These are phyloP conservation scores for Yamadazyma laniorum DNA, from an alignment of 805 yeast genomes.

Conservation along the genomic window DNA sequence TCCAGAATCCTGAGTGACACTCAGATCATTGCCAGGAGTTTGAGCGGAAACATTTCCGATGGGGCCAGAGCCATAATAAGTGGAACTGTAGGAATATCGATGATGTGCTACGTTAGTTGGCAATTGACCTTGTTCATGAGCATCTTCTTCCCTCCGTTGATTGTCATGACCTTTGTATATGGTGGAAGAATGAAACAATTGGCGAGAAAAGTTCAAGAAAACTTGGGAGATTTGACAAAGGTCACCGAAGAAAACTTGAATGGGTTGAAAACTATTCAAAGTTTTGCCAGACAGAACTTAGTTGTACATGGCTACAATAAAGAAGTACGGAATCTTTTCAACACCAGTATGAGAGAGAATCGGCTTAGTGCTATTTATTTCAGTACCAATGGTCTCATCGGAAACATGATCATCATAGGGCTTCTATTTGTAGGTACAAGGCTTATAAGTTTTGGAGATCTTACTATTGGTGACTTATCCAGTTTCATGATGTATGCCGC, in stretches of 20 bases:
- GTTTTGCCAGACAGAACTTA: conserved; percentile 79
- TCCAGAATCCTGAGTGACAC: conserved; percentile 88
- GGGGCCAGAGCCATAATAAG: conserved; percentile 83
- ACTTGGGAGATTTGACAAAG: conserved; percentile 81
- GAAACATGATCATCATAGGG: conserved; percentile 77
- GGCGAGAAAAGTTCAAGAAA: conserved; percentile 75
- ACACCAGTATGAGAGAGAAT: conserved; percentile 79
- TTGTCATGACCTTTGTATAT: conserved; percentile 74
- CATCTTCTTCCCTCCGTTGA: conserved; percentile 77
- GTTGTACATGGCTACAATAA: conserved; percentile 75
- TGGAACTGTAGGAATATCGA: conserved; percentile 81
- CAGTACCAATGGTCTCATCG: conserved; percentile 79
- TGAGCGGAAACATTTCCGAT: conserved; percentile 87
- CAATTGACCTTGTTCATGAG: conserved; percentile 81
- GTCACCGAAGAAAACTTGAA: conserved; percentile 89
- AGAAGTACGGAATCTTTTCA: conserved; percentile 63
- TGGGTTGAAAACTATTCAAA: conserved; percentile 83
- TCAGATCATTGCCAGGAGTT: conserved; percentile 78
- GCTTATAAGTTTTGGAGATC: conserved; percentile 72
- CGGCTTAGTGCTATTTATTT: conserved; percentile 70
- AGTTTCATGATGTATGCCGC: conserved; percentile 95
- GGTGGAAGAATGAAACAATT: conserved; percentile 75
- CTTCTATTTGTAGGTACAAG: conserved; percentile 76
- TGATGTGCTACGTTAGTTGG: conserved; percentile 88
- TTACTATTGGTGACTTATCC: conserved; percentile 85